phyloP scores from a whole-genome alignment of 352 stramenopile genomes.

The Globisporangium rhizosaccharum region DNA sequence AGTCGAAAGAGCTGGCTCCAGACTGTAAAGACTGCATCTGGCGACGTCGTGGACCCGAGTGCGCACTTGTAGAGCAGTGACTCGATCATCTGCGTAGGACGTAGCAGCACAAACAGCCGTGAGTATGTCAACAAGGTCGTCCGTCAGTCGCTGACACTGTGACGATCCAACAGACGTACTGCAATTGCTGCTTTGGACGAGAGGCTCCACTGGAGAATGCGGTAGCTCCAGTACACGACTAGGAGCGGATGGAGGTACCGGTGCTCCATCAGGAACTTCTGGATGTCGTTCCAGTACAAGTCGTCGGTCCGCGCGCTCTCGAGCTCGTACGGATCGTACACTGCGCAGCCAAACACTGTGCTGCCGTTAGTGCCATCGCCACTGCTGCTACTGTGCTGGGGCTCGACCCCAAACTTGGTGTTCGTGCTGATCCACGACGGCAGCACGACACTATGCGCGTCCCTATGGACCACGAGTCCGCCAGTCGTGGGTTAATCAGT shows the following conservation, averaged over 20 bases:
- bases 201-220: conserved; percentile 61
- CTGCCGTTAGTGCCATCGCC: too few relatives aligned
- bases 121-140: not conserved
- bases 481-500: not conserved
- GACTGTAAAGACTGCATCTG: conserved; percentile 49
- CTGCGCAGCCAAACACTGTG: not conserved
- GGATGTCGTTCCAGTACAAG: conserved; percentile 77
- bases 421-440: conserved; percentile 38
- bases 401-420: conserved; percentile 19
- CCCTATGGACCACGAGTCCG: conserved; percentile 9
- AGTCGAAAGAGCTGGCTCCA: conserved; percentile 60
- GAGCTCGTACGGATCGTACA: conserved; percentile 60
- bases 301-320: conserved; percentile 68
- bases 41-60: conserved; percentile 38
- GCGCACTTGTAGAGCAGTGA: conserved; percentile 52
- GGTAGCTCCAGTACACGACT: conserved; percentile 60
- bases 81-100: conserved; percentile 50
- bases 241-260: conserved; percentile 63
- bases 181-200: conserved; percentile 50
- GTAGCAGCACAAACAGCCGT: conserved; percentile 1
- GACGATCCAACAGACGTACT: conserved; percentile 19
- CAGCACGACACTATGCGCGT: conserved; percentile 29
- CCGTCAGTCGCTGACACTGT: not conserved
- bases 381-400: not conserved
- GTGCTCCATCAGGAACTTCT: conserved; percentile 50